Conservation (phyloP, 768 basidiomycete genomes). For the Chiua virens region DNA sequence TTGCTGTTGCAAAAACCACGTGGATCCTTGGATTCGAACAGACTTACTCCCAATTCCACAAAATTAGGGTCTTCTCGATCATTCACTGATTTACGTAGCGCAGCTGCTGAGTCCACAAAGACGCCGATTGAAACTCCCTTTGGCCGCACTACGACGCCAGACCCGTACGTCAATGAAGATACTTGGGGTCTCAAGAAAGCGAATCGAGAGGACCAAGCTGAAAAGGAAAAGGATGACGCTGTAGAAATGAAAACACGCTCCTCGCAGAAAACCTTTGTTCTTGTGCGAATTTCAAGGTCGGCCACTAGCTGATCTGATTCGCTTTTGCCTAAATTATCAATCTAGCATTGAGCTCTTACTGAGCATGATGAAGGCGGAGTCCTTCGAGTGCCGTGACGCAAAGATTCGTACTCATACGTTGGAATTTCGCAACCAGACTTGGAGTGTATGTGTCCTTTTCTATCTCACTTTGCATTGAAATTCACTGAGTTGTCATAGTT, state of each 20-base stretch:
- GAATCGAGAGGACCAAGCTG: constrained; percentile 17
- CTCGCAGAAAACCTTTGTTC: constrained; percentile 78
- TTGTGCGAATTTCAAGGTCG: constrained; percentile 72
- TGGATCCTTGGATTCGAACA: constrained; percentile 32
- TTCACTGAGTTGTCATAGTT: constrained; percentile 45
- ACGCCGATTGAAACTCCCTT: constrained; percentile 8
- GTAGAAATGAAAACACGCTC: constrained; percentile 84
- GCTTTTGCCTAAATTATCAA: constrained; percentile 16
- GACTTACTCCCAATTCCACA: constrained; percentile 44
- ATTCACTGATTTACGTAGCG: constrained; percentile 63
- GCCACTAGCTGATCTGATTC: constrained; percentile 10
- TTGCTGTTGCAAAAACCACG: constrained; percentile 34
- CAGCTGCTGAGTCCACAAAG: constrained; percentile 37
- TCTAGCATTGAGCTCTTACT: constrained; percentile 67
- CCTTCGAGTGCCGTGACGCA: constrained; percentile 80
- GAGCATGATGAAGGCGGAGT: constrained; percentile 80
- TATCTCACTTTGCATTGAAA: constrained; percentile 2
- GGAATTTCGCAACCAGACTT: constrained; percentile 80
- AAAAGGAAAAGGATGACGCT: constrained; percentile 52
- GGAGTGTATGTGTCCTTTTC: constrained; percentile 57
- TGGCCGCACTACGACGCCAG: constrained; percentile 12
- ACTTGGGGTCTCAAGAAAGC: constrained; percentile 16
- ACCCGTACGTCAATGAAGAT: constrained; percentile 22
- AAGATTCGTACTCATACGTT: constrained; percentile 78
- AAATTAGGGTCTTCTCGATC: constrained; percentile 63